Evolutionary conservation across 2,329 filamentous ascomycete species (phyloP), one percentile per base, ranked within the genome.

Genomic region (Scedosporium apiospermum): DNA sequence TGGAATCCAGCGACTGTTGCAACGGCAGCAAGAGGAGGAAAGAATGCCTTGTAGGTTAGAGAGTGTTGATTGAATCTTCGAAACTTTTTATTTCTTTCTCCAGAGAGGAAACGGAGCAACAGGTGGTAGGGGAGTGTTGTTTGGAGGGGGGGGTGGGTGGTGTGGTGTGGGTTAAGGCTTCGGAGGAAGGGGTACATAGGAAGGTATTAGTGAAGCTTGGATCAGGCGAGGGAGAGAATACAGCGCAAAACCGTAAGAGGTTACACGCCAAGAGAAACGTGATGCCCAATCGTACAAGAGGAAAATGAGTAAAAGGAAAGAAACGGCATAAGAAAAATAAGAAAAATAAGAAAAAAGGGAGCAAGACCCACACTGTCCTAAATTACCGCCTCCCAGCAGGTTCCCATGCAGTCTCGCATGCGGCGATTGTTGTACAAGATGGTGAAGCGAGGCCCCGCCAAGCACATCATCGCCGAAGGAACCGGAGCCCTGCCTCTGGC

Each of bases 1-100:
- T 84, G 82, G 79, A 93, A 95, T 67, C 88, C 88, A 71, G 89
- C 78, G 72, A 91, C 91, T 95, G 76, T 57, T 26, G 12, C 18
- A 30, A 49, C 34, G 16, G 38, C 14, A 14, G 27, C 16, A n/a
- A 12, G 9, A 27, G 53, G 14, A 16, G 16, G 27, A 58, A 21
- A 58, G 18, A 9, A 16, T 21, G 6, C 27, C 27, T 18, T 10
- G 30, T 21, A 16, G n/a, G 41, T 18, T 38, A 58, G 18, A 18
- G 27, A 30, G 16, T 30, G 38, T 21, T 46, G 16, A 30, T 60
- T n/a, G 53, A 55, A 30, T 30, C 27, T 30, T 30, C 3, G 27
- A 30, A 5, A 30, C 27, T 30, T 30, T 30, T 30, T 30, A 30
- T 30, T 30, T 6, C 6, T 4, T 30, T 30, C 6, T 30, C 1